phyloP scores from a whole-genome alignment of 768 basidiomycete genomes.

The Tephrocybe sp. region DNA sequence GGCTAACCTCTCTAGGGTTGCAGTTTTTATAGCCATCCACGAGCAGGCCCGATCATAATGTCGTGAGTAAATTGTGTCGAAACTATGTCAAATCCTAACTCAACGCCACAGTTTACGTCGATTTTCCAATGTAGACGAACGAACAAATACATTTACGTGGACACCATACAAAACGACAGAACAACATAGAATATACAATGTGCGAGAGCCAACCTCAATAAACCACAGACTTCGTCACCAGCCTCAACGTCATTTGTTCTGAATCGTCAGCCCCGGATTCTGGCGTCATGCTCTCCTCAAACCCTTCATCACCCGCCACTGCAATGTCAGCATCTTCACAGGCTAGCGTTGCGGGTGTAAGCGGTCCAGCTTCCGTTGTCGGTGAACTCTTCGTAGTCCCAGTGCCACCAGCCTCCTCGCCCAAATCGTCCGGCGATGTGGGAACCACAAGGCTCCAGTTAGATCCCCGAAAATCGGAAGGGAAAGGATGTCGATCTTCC shows the following conservation, averaged over 20 bases:
- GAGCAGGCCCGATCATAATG: constrained; percentile 7
- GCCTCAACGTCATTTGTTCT: constrained; percentile 16
- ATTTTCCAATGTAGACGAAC: too few species aligned
- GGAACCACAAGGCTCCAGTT: constrained; percentile 17
- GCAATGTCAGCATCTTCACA: background rate
- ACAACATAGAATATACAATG: background rate
- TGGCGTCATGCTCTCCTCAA: constrained; percentile 5
- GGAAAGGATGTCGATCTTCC: constrained; percentile 1
- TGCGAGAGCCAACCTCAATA: background rate
- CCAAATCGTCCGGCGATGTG: background rate
- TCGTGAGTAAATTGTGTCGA: too few species aligned
- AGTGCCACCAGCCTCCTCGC: background rate
- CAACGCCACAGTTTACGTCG: too few species aligned
- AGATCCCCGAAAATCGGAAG: constrained; percentile 15
- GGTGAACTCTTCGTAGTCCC: constrained; percentile 8
- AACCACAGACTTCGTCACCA: constrained; percentile 8
- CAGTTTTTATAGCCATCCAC: constrained; percentile 7
- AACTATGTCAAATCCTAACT: too few species aligned
- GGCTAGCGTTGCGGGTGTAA: constrained; percentile 7
- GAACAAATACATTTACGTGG: background rate
- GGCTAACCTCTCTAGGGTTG: constrained; percentile 17
- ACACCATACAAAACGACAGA: background rate
- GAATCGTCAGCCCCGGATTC: constrained; percentile 8
- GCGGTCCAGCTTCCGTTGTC: constrained; percentile 3
- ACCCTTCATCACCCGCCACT: background rate